Conservation (phyloP, 1,284 basidiomycete genomes). For the Exobasidium rhododendri region DNA sequence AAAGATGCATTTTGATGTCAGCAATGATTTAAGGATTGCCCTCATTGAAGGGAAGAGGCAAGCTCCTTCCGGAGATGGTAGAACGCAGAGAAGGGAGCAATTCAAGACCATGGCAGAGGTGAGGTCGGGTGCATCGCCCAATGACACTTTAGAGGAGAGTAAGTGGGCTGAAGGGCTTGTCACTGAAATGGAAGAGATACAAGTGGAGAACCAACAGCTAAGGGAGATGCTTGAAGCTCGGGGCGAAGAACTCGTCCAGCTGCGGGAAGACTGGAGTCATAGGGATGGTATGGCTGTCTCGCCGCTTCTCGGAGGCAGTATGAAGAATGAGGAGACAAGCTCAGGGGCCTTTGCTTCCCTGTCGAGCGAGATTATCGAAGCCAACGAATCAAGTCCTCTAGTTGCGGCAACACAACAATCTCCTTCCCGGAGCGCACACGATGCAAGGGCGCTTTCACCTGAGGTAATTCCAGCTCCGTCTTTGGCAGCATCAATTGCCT, state of each 20-base stretch:
- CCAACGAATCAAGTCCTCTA: background rate
- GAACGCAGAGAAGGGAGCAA: background rate
- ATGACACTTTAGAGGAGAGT: background rate
- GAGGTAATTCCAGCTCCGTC: background rate
- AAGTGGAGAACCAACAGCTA: slow-evolving; percentile 29
- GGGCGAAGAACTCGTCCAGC: slow-evolving; percentile 35
- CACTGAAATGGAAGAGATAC: slow-evolving; percentile 35
- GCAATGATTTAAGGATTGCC: slow-evolving; percentile 22
- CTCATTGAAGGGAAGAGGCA: slow-evolving; percentile 3
- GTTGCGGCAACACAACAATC: background rate
- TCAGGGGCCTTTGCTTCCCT: background rate
- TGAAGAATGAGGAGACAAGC: background rate
- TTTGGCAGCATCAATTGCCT: background rate
- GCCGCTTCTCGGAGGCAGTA: background rate
- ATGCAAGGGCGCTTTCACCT: background rate
- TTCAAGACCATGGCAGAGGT: background rate
- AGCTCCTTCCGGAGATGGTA: background rate
- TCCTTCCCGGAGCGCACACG: background rate
- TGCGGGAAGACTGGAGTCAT: slow-evolving; percentile 22
- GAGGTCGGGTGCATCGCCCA: background rate
- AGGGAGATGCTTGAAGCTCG: slow-evolving; percentile 30
- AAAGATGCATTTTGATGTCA: slow-evolving; percentile 21
- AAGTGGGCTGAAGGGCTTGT: slow-evolving; percentile 18
- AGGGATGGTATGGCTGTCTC: background rate
- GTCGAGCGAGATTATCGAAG: background rate